Evolutionary conservation across 768 basidiomycete genomes (phyloP).

Genomic region (Serpula lacrymans): DNA sequence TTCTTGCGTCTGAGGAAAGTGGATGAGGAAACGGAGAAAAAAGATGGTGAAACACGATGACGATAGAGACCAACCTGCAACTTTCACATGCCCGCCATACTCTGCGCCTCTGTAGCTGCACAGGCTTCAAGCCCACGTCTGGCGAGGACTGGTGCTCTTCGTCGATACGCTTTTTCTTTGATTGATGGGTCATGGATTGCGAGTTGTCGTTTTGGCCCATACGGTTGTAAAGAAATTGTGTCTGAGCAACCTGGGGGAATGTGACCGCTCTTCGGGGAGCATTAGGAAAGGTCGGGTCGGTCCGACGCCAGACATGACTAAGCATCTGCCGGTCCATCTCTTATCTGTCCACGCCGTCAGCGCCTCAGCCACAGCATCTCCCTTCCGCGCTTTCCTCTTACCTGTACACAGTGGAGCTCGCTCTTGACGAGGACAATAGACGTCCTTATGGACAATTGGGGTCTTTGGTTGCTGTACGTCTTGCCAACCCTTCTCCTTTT

Average conservation of each 20-base stretch:
- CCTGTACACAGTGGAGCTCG: too few relatives aligned
- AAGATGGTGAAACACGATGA: conserved; percentile 8
- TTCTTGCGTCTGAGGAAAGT: conserved; percentile 69
- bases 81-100: conserved; percentile 91
- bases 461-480: too few relatives aligned
- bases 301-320: conserved; percentile 32
- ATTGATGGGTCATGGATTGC: conserved; percentile 47
- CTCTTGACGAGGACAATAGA: too few relatives aligned
- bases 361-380: too few relatives aligned
- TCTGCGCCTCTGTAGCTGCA: conserved; percentile 73
- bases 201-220: conserved; percentile 40
- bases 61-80: conserved; percentile 59
- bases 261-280: conserved; percentile 27
- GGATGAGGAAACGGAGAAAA: conserved; percentile 14
- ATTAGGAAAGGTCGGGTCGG: conserved; percentile 34
- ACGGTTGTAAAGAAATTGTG: conserved; percentile 15
- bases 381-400: too few relatives aligned
- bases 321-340: conserved; percentile 17
- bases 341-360: conserved; percentile 7
- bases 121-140: conserved; percentile 63
- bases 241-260: conserved; percentile 19
- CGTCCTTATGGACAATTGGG: too few relatives aligned
- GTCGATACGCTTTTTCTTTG: conserved; percentile 77
- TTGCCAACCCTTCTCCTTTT: too few relatives aligned
- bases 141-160: conserved; percentile 45